A percentile compares a stretch with the other conserved stretches of the same genome.
phyloP scores from a whole-genome alignment of 1,284 basidiomycete species.

The Pyrrhoderma lamaoense region DNA sequence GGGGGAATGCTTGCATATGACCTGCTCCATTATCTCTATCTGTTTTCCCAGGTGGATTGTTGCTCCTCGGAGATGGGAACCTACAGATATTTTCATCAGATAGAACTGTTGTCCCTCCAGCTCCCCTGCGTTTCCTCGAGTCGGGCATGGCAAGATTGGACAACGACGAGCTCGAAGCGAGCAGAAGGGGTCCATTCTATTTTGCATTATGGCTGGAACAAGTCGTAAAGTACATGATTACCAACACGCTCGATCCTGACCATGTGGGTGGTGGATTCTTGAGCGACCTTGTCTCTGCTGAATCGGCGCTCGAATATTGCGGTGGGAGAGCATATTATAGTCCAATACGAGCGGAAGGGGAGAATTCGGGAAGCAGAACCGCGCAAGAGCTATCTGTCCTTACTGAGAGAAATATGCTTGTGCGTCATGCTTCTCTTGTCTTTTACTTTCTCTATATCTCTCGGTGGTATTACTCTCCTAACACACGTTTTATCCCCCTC shows the following conservation, averaged over 20 bases:
- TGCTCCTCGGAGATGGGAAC: constrained; percentile 14
- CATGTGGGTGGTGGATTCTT: constrained; percentile 5
- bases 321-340: constrained; percentile 9
- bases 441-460: neutral
- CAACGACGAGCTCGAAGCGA: neutral
- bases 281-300: neutral
- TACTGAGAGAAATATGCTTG: constrained; percentile 10
- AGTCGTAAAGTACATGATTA: constrained; percentile 1
- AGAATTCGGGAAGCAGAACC: neutral
- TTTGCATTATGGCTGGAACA: constrained; percentile 8
- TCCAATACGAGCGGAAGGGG: neutral
- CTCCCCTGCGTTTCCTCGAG: neutral
- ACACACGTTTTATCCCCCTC: neutral
- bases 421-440: neutral
- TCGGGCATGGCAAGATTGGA: neutral
- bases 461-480: neutral
- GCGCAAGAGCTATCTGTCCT: constrained; percentile 5
- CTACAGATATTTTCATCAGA: constrained; percentile 1
- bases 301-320: constrained; percentile 1
- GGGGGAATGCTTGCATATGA: neutral
- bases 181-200: neutral
- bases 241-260: constrained; percentile 1
- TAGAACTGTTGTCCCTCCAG: neutral
- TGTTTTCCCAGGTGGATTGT: constrained; percentile 7
- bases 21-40: neutral